Evolutionary conservation across 371 early-diverging fungal genomes (phyloP).

Genomic region (Umbelopsis sp.): DNA sequence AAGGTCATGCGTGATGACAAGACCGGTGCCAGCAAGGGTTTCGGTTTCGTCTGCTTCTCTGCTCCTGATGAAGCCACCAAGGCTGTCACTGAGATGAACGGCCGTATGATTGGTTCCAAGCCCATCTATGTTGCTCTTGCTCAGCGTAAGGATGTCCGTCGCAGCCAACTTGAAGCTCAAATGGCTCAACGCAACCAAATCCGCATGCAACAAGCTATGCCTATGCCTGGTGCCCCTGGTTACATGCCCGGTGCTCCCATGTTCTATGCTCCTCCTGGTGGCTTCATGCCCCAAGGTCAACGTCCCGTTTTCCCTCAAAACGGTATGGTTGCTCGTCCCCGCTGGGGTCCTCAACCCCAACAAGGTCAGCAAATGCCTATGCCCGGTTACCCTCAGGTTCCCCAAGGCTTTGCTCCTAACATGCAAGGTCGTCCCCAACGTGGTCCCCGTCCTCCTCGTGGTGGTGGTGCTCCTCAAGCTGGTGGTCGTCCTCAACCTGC

Average conservation of each 20-base stretch:
- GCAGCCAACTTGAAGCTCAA: conserved; percentile 81
- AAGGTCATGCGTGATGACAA: conserved; percentile 91
- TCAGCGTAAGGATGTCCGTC: conserved; percentile 88
- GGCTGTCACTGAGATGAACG: conserved; percentile 82
- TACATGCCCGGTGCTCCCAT: conserved; percentile 45
- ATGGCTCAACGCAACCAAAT: conserved; percentile 78
- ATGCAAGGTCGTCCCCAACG: conserved; percentile 36
- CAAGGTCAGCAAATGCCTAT: conserved; percentile 42
- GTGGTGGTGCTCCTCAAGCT: conserved; percentile 18
- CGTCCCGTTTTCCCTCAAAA: conserved; percentile 16
- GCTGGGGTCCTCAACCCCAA: conserved; percentile 60
- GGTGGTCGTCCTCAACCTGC: conserved; percentile 21
- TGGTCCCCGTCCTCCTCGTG: conserved; percentile 36
- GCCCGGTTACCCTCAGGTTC: conserved; percentile 41
- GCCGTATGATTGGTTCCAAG: conserved; percentile 80
- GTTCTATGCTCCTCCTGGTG: conserved; percentile 61
- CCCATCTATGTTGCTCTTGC: conserved; percentile 92
- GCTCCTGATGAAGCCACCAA: conserved; percentile 78
- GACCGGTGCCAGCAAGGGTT: conserved; percentile 61
- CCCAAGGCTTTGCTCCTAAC: conserved; percentile 31
- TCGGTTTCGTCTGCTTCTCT: conserved; percentile 80
- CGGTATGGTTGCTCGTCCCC: conserved; percentile 58
- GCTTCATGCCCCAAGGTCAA: conserved; percentile 40
- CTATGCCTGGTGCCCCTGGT: conserved; percentile 34
- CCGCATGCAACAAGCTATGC: conserved; percentile 37